Evolutionary conservation across 345 rosid species (phyloP), one percentile per base, ranked within the genome.

Genomic region (Diplotaxis tenuifolia): DNA sequence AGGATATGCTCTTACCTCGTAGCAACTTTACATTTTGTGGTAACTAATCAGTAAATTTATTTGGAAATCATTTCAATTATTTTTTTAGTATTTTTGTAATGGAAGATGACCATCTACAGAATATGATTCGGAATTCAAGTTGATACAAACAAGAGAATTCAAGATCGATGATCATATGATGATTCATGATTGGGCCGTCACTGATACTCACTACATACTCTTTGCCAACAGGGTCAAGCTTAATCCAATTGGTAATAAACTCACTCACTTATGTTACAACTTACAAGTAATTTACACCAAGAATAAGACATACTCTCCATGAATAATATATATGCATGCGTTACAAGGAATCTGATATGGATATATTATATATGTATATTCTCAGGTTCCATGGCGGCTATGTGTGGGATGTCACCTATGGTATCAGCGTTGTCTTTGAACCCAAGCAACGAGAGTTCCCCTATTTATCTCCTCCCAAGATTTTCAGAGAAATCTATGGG

Each of bases 111-210:
- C 29, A 20, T 72, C 73, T 31, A 16, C 84, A 93, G 97, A 91
- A 77, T 88, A 79, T 62, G 93, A 94, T 74, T 63, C 83, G 3
- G 64, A 79, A 54, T 94, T 94, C 81, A 79, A 86, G 76, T 10
- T 84, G 75, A 8, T 86, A 54, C 84, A 85, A 60, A 80, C 62
- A 38, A 84, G 53, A 79, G 96, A 87, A 31, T 91, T 88, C 78
- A 66, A 62, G 62, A 83, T 94, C 49, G 78, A 91, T 0, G 96
- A 91, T 73, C 98, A 91, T 69, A 63, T 89, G 77, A 91, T 94
- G 97, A 87, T 91, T 64, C 98, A 94, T 57, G 98, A 94, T 12
- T 94, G 97, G 98, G 98, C 98, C 6, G 86, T 91, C 71, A 94
- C 95, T 0, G 95, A 91, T 21, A 79, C 86, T 40, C 85, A 89